Evolutionary conservation across 129 eudicot genomes (phyloP), one percentile per base, ranked within the genome.

Genomic region (Cynara cardunculus): DNA sequence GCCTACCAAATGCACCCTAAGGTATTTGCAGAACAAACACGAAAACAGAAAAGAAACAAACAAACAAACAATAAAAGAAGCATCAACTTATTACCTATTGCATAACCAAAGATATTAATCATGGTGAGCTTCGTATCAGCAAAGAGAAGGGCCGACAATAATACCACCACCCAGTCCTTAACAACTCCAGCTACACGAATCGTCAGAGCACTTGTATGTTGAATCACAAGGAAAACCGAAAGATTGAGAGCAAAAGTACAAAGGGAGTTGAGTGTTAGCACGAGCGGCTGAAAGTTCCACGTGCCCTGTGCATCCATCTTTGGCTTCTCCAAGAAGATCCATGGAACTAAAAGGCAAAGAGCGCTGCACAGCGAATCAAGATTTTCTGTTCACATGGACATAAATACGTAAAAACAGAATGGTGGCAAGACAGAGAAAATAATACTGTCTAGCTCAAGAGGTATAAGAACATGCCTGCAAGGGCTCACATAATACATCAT

Each of bases 101-200:
- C 99, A 88, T 95, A 95, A 75, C 99, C 99, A 67, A 83, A 80
- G 37, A 95, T 88, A 86, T 95, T 92, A 12, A 95, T 92, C 53
- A 89, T 46, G 49, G 99, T 95, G 77, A 95, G 88, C 85, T 90
- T 92, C 59, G 97, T 92, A 82, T 95, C 97, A 5, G 97, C 99
- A 83, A 95, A 95, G 32, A 95, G 90, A 77, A 95, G 89, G 35
- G 99, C 97, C 10, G 99, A 95, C 71, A 95, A 78, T 25, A 95
- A 85, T 69, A 95, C 97, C 19, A 95, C 99, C 84, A 90, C 97
- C 99, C 99, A 95, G 72, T 95, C 99, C 85, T 95, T 95, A 25
- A 95, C 97, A 71, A 95, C 99, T 70, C 99, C 97, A 83, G 99
- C 97, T 69, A 95, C 99, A 12, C 99, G 95, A 79, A 95, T 92